Conservation (phyloP, 2,329 filamentous ascomycete genomes). For the Chlorencoelia australis region DNA sequence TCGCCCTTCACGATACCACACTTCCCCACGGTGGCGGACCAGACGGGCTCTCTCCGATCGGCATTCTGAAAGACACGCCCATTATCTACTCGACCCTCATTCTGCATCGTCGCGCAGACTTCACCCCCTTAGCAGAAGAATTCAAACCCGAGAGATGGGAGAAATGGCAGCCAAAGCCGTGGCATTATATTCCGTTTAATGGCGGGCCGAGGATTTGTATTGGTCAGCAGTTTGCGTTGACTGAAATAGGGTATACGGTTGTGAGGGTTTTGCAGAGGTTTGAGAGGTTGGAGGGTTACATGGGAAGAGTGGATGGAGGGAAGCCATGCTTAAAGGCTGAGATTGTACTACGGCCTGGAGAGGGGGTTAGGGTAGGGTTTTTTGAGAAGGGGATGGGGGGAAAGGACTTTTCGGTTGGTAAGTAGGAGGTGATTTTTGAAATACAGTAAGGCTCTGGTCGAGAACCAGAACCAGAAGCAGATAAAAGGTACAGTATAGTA, state of each 20-base stretch:
- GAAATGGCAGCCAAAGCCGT: constrained; percentile 51
- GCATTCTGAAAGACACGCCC: constrained; percentile 53
- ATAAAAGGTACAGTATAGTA: too few relatives aligned
- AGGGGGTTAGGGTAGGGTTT: constrained; percentile 49
- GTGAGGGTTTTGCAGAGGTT: constrained; percentile 65
- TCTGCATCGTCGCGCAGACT: constrained; percentile 61
- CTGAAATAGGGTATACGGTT: constrained; percentile 65
- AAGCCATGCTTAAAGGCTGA: constrained; percentile 45
- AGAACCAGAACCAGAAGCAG: too few relatives aligned
- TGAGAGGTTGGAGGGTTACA: constrained; percentile 48
- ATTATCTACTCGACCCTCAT: constrained; percentile 58
- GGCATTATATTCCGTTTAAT: constrained; percentile 69
- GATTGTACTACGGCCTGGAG: constrained; percentile 48
- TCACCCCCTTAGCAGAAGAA: constrained; percentile 43
- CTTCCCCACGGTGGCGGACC: constrained; percentile 62
- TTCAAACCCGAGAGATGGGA: constrained; percentile 62
- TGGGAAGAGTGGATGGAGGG: constrained; percentile 44
- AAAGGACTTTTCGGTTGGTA: too few relatives aligned
- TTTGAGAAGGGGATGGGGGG: constrained; percentile 31
- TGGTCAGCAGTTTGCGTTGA: constrained; percentile 73
- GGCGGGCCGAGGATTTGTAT: constrained; percentile 66
- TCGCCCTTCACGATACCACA: constrained; percentile 62
- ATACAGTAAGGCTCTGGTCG: too few relatives aligned
- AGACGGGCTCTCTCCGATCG: constrained; percentile 50
- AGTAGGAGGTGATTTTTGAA: too few relatives aligned